Percentiles rank a stretch among this genome's conserved stretches.
Conservation (phyloP, 768 basidiomycete species). For the Boletus sp. region DNA sequence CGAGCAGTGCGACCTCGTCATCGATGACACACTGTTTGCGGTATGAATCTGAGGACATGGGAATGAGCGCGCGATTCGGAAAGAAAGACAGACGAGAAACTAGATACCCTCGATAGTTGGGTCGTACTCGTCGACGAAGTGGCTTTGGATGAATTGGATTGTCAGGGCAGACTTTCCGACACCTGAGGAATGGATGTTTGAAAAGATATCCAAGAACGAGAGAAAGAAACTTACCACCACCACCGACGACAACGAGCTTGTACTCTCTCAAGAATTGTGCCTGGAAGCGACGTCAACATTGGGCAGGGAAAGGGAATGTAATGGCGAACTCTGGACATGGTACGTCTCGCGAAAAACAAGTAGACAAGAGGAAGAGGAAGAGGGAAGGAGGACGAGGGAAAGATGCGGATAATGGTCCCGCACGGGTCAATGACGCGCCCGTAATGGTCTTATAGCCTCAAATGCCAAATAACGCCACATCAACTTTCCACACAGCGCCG, state of each 20-base stretch:
- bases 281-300: slow-evolving; percentile 34
- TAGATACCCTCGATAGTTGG: slow-evolving; percentile 87
- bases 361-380: not conserved
- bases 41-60: slow-evolving; percentile 71
- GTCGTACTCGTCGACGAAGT: slow-evolving; percentile 91
- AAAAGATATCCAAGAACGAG: slow-evolving; percentile 18
- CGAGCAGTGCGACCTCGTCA: slow-evolving; percentile 96
- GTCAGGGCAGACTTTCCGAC: slow-evolving; percentile 88
- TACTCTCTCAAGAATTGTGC: slow-evolving; percentile 94
- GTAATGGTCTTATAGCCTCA: slow-evolving; percentile 14
- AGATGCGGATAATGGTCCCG: slow-evolving; percentile 9
- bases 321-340: slow-evolving; percentile 33
- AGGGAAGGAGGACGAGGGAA: not conserved
- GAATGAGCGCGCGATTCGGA: not conserved
- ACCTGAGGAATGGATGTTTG: slow-evolving; percentile 18
- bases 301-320: not conserved
- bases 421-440: slow-evolving; percentile 3
- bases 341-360: slow-evolving; percentile 3
- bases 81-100: slow-evolving; percentile 7
- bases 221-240: slow-evolving; percentile 72
- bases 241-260: slow-evolving; percentile 97
- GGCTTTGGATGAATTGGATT: slow-evolving; percentile 96
- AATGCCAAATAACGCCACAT: slow-evolving; percentile 29
- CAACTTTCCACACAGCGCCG: slow-evolving; percentile 3
- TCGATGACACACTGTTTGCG: slow-evolving; percentile 97